Evolutionary conservation across 176 grass and related monocot species (phyloP).

Genomic region (Musa itinerans): DNA sequence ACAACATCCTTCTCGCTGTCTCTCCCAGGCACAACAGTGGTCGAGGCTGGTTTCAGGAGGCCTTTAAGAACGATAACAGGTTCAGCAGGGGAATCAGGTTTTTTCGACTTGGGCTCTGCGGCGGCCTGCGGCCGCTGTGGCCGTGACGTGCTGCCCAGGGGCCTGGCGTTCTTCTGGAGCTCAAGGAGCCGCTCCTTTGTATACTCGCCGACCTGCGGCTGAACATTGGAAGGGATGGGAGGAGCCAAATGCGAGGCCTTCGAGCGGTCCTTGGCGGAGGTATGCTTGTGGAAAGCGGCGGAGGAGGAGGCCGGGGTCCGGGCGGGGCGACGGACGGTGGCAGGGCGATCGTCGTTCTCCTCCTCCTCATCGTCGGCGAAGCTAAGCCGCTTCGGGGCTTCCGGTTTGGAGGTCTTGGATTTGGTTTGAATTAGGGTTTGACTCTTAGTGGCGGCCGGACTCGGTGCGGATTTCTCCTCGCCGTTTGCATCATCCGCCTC

Average conservation of each 20-base stretch:
- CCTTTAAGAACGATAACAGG: constrained; percentile 74
- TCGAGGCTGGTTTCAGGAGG: constrained; percentile 58
- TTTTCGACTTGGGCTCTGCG: constrained; percentile 18
- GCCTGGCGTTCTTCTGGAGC: constrained; percentile 90
- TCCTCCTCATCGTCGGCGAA: constrained; percentile 88
- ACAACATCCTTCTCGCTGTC: background rate
- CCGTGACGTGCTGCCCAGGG: constrained; percentile 45
- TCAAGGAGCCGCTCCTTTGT: constrained; percentile 81
- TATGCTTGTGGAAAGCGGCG: constrained; percentile 40
- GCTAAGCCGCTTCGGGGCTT: constrained; percentile 66
- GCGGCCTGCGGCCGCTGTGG: constrained; percentile 23
- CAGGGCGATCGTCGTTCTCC: constrained; percentile 36
- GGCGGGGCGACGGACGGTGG: constrained; percentile 22
- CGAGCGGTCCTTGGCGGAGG: constrained; percentile 39
- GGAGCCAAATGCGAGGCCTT: constrained; percentile 26
- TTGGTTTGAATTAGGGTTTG: constrained; percentile 37
- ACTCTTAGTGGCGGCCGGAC: constrained; percentile 15
- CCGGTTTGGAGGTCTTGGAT: constrained; percentile 40
- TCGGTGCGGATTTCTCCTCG: constrained; percentile 25
- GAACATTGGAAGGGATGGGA: constrained; percentile 69
- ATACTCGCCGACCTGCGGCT: constrained; percentile 81
- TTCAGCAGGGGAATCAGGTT: constrained; percentile 24
- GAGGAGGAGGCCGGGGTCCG: constrained; percentile 29
- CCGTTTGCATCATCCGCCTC: constrained; percentile 29
- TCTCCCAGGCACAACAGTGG: constrained; percentile 29